Conservation (phyloP, 257 asterid genomes). For the Gentiana straminea region DNA sequence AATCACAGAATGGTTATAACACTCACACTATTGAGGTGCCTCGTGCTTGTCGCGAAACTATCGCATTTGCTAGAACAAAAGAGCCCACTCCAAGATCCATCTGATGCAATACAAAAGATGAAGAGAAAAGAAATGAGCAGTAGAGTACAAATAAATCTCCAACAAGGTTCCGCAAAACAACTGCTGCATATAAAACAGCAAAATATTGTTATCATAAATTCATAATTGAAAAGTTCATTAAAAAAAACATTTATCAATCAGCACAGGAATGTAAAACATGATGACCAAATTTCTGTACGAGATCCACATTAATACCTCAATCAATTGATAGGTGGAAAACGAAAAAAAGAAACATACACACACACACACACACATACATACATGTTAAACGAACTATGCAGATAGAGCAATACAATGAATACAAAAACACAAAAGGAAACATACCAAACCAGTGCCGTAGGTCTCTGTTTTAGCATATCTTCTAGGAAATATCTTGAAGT, state of each 20-base stretch:
- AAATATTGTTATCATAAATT: not conserved
- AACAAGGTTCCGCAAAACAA: not conserved
- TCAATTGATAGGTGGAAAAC: too few species aligned
- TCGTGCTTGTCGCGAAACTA: slow-evolving; percentile 86
- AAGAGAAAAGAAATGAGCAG: slow-evolving; percentile 9
- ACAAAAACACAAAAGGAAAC: not conserved
- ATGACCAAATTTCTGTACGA: too few species aligned
- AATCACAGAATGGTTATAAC: not conserved
- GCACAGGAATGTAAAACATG: too few species aligned
- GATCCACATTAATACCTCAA: too few species aligned
- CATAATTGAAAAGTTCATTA: not conserved
- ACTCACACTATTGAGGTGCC: slow-evolving; percentile 55
- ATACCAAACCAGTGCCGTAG: slow-evolving; percentile 89
- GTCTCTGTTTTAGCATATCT: slow-evolving; percentile 95
- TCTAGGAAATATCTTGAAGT: slow-evolving; percentile 89
- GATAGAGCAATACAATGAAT: too few species aligned
- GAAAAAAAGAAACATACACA: too few species aligned
- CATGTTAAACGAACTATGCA: too few species aligned
- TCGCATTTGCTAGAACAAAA: slow-evolving; percentile 75
- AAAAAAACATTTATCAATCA: too few species aligned
- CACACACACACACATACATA: too few species aligned
- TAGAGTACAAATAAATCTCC: not conserved
- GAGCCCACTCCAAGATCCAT: slow-evolving; percentile 98
- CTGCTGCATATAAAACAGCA: not conserved
- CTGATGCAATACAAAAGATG: slow-evolving; percentile 24